Percentiles rank a stretch among this genome's conserved stretches.
Evolutionary conservation across 331 rosid species (phyloP).

Genomic region (Arachis monticola): DNA sequence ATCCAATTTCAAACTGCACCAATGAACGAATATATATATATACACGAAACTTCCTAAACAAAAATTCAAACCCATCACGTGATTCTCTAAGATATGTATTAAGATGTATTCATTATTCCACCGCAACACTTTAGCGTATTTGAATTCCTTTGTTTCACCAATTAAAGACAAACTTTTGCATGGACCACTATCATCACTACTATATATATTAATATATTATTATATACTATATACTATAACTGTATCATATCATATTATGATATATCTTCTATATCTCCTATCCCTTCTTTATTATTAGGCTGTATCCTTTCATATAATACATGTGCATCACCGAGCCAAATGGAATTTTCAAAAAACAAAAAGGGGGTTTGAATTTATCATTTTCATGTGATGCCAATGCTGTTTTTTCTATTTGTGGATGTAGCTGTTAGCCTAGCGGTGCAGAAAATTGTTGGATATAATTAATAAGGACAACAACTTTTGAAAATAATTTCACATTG

Average conservation of each 20-base stretch:
- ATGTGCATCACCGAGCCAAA: conserved; percentile 13
- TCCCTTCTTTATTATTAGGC: background rate
- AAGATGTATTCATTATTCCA: background rate
- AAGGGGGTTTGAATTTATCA: background rate
- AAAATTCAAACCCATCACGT: background rate
- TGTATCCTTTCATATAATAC: background rate
- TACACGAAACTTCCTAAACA: background rate
- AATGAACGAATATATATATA: too few relatives aligned
- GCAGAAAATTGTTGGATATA: background rate
- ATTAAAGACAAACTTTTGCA: background rate
- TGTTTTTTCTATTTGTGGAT: background rate
- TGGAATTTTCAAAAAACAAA: conserved; percentile 6
- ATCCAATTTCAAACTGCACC: background rate
- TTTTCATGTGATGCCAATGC: conserved; percentile 26
- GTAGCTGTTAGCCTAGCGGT: background rate
- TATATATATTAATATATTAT: too few relatives aligned
- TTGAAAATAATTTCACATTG: background rate
- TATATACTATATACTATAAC: too few relatives aligned
- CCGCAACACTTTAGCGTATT: background rate
- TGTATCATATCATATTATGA: background rate
- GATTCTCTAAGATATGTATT: background rate
- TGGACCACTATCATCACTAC: background rate
- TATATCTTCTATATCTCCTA: background rate
- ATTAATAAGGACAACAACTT: background rate
- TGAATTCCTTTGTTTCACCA: background rate